These are phyloP conservation scores for Solanum microdontum DNA, from an alignment of 257 asterid genomes.

Conservation along the genomic window DNA sequence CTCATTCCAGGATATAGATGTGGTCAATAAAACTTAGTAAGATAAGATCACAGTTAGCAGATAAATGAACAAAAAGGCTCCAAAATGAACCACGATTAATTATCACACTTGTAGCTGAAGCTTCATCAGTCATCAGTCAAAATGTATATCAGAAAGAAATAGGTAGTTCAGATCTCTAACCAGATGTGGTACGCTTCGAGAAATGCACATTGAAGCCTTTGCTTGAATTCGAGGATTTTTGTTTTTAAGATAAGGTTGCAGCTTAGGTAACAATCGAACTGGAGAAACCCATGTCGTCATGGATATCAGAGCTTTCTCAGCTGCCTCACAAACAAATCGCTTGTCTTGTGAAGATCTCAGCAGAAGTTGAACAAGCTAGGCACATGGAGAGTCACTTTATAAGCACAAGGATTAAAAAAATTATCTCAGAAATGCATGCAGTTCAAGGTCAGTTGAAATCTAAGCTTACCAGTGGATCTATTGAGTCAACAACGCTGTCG, in stretches of 20 bases:
- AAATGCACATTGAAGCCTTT: constrained; percentile 67
- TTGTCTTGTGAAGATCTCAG: constrained; percentile 87
- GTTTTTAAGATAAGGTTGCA: constrained; percentile 63
- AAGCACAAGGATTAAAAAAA: background rate
- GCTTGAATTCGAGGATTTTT: constrained; percentile 85
- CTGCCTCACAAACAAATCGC: constrained; percentile 82
- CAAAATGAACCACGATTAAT: background rate
- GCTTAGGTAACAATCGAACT: constrained; percentile 54
- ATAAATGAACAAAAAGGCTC: background rate
- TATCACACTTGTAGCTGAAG: background rate
- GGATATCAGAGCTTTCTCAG: constrained; percentile 58
- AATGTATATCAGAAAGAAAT: background rate
- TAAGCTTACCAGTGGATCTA: constrained; percentile 65
- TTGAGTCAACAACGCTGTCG: constrained; percentile 44
- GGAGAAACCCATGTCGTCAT: constrained; percentile 72
- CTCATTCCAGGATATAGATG: background rate
- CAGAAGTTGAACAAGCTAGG: constrained; percentile 70
- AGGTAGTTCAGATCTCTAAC: constrained; percentile 26
- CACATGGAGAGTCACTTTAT: background rate
- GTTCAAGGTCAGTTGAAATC: background rate
- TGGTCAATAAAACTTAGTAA: background rate
- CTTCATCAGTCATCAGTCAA: background rate
- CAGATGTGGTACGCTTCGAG: constrained; percentile 48
- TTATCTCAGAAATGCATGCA: background rate
- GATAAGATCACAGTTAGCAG: background rate